Evolutionary conservation across 306 rosid genomes (phyloP), one percentile per base, ranked within the genome.

Genomic region (Cucumis hystrix): DNA sequence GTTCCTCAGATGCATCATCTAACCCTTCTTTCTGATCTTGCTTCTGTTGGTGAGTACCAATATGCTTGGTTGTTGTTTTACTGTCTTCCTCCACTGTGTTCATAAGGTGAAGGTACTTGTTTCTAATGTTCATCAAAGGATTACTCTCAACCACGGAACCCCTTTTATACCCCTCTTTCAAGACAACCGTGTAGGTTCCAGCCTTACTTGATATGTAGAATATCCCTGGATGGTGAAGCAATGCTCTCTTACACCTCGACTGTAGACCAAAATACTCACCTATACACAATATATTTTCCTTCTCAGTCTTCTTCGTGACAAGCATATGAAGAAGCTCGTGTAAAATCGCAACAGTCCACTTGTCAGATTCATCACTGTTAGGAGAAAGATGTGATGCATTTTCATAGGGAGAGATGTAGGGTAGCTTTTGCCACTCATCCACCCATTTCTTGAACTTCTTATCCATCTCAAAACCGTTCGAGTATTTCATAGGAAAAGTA

Each of bases 251-350:
- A 80, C 91, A 88, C 86, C 93, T 86, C 0, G 96, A 87, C 33
- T 89, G 81, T 52, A 94, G 81, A 56, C 98, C 97, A 82, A 94
- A 80, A 82, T 80, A 87, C 52, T 90, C 98, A 25, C 96, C 97
- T 12, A 94, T 74, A 75, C 52, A 18, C 47, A 91, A 78, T n/a
- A 92, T 23, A 75, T 78, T 87, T 13, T 91, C 93, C 81, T 76
- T 86, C 72, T 88, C 93, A 8, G 87, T 83, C 89, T 89, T 94
- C 91, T 89, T 94, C 0, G 91, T 86, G 69, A 89, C 87, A 58
- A 90, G 77, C 82, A 91, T 79, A 83, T 91, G 88, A 83, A 94
- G 92, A 69, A 94, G 72, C 85, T 94, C 97, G 52, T 94, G 97
- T 83, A 94, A 80, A 78, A 94, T 88, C 6, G 91, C 88, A 8